Evolutionary conservation across 2,329 filamentous ascomycete genomes (phyloP).

Genomic region (Mycogone perniciosa): DNA sequence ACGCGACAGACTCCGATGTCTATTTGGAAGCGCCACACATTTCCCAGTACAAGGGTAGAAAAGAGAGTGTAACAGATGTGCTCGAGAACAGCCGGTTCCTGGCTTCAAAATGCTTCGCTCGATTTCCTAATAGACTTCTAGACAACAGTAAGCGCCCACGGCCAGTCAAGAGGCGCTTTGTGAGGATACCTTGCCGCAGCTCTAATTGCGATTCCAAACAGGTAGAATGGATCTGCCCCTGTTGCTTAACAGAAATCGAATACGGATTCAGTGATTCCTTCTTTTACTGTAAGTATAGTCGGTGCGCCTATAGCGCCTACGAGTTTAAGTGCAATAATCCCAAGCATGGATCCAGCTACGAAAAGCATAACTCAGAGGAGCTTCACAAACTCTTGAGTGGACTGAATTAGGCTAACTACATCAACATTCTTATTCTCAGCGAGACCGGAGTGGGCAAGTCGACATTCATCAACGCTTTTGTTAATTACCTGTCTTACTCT

Average conservation of each 20-base stretch:
- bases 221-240: slow-evolving; percentile 12
- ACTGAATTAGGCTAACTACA: slow-evolving; percentile 15
- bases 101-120: slow-evolving; percentile 5
- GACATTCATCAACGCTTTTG: slow-evolving; percentile 42
- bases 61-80: not conserved
- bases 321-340: slow-evolving; percentile 26
- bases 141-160: not conserved
- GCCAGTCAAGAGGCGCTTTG: slow-evolving; percentile 17
- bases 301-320: slow-evolving; percentile 20
- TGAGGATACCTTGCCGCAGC: slow-evolving; percentile 29
- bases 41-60: not conserved
- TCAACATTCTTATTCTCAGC: slow-evolving; percentile 42
- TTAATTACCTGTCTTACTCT: slow-evolving; percentile 37
- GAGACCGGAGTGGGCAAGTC: slow-evolving; percentile 45
- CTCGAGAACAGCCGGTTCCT: not conserved
- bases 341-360: slow-evolving; percentile 20
- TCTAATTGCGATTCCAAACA: slow-evolving; percentile 15
- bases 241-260: slow-evolving; percentile 5
- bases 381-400: not conserved
- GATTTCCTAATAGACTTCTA: not conserved
- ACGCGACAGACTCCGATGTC: not conserved
- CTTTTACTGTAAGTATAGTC: slow-evolving; percentile 34
- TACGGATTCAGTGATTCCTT: slow-evolving; percentile 13
- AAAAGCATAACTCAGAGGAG: not conserved
- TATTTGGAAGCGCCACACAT: not conserved